Base-by-base conservation (phyloP, 768 basidiomycete species). In the Hysterangium stoloniferum region DNA sequence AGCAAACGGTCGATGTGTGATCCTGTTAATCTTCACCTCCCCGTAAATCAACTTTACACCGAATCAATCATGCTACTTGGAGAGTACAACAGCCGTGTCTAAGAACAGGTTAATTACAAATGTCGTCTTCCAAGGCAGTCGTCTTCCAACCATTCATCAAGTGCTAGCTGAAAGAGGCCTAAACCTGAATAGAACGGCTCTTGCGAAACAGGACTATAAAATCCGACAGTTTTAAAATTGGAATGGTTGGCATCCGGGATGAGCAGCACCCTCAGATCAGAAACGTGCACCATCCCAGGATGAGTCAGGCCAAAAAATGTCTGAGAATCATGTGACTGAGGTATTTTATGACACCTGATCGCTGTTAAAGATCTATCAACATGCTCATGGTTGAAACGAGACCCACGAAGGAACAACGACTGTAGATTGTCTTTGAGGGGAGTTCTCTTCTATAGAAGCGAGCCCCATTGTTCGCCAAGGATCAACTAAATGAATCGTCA, bases 391-490 rank as follows among this genome's bases (percentile, higher is more conserved):
- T n/a, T 15, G 31, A 2, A 17, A 17, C 12, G 13, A 20, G 8
- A 53, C 67, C 56, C 59, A 73, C 71, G 58, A 37, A 15, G 75
- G 75, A 13, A 76, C 61, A 6, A 59, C 55, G 2, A 59, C 61
- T 0, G 66, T 68, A 13, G 73, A 68, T 28, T 59, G 61, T 4
- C 75, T 66, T 15, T 68, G 64, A 11, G 75, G 75, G 6, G 74
- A 63, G 52, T 74, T 71, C 5, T 64, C 51, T 54, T 76, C 75
- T 29, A 74, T 74, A 3, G 74, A 75, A 4, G 71, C 72, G 2
- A 76, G 62, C 1, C 74, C 71, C 72, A 75, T 70, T 4, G 74
- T 76, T 27, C 74, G 61, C 75, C 75, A 76, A 4, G 74, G 75
- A 54, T 76, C 74, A 50, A 75, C 74, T 76, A 36, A 13, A 4